A percentile compares a stretch with the other conserved stretches of the same genome.
These are phyloP conservation scores for fission yeast (Schizosaccharomyces pombe) DNA, from an alignment of 805 yeast species.

Conservation along the genomic window DNA sequence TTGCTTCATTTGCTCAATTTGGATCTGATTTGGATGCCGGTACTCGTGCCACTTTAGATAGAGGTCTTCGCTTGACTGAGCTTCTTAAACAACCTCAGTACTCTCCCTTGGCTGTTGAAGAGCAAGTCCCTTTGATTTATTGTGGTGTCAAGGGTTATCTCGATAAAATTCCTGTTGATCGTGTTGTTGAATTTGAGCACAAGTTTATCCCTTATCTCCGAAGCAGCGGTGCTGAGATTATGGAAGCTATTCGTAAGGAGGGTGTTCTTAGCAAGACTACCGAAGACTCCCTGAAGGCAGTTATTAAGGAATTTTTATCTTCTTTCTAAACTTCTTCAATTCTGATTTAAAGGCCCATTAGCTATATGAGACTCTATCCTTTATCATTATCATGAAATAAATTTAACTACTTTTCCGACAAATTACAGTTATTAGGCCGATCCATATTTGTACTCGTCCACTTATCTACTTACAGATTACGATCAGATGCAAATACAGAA, in stretches of 20 bases:
- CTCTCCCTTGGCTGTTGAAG: slow-evolving; percentile 92
- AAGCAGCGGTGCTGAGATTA: slow-evolving; percentile 66
- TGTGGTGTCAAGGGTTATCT: slow-evolving; percentile 99
- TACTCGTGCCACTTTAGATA: slow-evolving; percentile 91
- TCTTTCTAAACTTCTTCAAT: slow-evolving; percentile 19
- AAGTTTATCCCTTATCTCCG: slow-evolving; percentile 80
- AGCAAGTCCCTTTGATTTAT: slow-evolving; percentile 93
- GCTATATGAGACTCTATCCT: neutral
- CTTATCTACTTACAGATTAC: no score
- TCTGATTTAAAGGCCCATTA: neutral
- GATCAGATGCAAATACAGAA: no score
- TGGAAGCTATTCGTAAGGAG: slow-evolving; percentile 60
- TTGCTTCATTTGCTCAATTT: slow-evolving; percentile 99
- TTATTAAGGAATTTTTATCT: slow-evolving; percentile 83
- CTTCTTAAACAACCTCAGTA: slow-evolving; percentile 94
- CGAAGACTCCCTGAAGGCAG: slow-evolving; percentile 68
- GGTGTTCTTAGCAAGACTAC: slow-evolving; percentile 80
- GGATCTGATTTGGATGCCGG: slow-evolving; percentile 99
- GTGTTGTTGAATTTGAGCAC: slow-evolving; percentile 76
- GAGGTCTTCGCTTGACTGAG: slow-evolving; percentile 99
- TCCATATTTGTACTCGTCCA: neutral
- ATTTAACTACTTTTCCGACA: no score
- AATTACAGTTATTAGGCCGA: no score
- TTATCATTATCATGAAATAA: neutral
- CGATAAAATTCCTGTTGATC: slow-evolving; percentile 62